Evolutionary conservation across 352 stramenopile species (phyloP).

Genomic region (Phytophthora europaea): DNA sequence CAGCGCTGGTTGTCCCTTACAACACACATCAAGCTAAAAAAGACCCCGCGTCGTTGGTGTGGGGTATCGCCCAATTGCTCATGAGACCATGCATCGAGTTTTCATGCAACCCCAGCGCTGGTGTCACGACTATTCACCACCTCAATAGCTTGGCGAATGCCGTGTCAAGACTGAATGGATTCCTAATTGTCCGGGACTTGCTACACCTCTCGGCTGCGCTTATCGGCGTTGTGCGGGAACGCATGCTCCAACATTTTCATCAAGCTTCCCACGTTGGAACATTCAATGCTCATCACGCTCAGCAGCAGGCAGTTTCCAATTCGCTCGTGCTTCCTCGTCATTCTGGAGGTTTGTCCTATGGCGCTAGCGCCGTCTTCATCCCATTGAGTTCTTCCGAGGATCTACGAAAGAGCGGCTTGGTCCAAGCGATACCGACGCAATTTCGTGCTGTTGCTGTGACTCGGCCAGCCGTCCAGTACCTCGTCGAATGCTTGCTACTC

Average conservation of each 20-base stretch:
- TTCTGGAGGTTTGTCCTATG: slow-evolving; percentile 1
- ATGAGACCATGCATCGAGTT: slow-evolving; percentile 47
- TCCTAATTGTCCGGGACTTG: slow-evolving; percentile 36
- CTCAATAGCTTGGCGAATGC: slow-evolving; percentile 27
- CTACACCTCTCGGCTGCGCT: slow-evolving; percentile 18
- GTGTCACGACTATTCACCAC: slow-evolving; percentile 1
- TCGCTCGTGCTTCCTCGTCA: slow-evolving; percentile 32
- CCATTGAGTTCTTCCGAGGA: slow-evolving; percentile 28
- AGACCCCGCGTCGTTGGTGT: slow-evolving; percentile 24
- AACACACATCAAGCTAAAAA: background rate
- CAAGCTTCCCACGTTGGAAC: slow-evolving; percentile 8
- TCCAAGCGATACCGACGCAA: slow-evolving; percentile 39
- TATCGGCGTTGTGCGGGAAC: slow-evolving; percentile 19
- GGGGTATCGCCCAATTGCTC: slow-evolving; percentile 42
- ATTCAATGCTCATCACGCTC: background rate
- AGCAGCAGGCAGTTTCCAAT: slow-evolving; percentile 16
- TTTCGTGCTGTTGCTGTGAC: slow-evolving; percentile 46
- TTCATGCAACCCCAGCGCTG: slow-evolving; percentile 20
- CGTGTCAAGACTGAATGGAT: slow-evolving; percentile 25
- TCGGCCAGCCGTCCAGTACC: slow-evolving; percentile 28
- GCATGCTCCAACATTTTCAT: slow-evolving; percentile 32
- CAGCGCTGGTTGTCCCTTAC: slow-evolving; percentile 43
- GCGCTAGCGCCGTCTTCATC: slow-evolving; percentile 42
- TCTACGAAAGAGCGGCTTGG: slow-evolving; percentile 24
- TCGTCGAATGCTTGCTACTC: slow-evolving; percentile 42